These are phyloP conservation scores for Geotrichum macrosporum DNA, from an alignment of 1,139 yeast species.

Conservation along the genomic window DNA sequence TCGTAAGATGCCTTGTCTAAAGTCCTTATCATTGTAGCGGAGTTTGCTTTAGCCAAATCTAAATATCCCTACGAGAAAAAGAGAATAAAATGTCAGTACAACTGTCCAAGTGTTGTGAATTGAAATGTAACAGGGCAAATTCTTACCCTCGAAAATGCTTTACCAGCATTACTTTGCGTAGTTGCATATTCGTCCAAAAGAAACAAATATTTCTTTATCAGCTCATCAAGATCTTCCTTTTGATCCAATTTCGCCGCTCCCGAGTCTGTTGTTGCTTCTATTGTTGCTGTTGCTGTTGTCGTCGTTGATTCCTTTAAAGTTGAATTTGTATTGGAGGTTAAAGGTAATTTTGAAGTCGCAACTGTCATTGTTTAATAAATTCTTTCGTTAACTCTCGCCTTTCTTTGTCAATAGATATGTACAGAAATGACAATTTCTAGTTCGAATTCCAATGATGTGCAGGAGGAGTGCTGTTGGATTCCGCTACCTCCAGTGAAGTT, in stretches of 20 bases:
- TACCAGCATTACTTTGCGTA: slow-evolving; percentile 7
- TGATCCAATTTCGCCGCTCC: neutral
- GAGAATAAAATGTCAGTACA: slow-evolving; percentile 1
- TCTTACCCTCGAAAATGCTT: slow-evolving; percentile 14
- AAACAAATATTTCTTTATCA: slow-evolving; percentile 10
- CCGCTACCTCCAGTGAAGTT: slow-evolving; percentile 7
- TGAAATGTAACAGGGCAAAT: neutral
- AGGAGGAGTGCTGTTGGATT: neutral
- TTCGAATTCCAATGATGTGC: neutral
- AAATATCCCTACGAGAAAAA: slow-evolving; percentile 10
- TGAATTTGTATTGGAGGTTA: neutral
- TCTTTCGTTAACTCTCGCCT: no score
- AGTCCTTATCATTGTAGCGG: slow-evolving; percentile 10
- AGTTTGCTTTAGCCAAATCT: slow-evolving; percentile 18
- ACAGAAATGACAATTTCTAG: neutral
- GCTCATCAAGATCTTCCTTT: slow-evolving; percentile 9
- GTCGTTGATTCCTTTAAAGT: neutral
- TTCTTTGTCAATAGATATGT: neutral
- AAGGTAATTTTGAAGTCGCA: neutral
- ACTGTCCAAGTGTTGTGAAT: neutral
- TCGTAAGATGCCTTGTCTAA: slow-evolving; percentile 6
- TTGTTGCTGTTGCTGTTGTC: neutral
- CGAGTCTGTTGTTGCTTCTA: neutral
- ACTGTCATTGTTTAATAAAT: neutral
- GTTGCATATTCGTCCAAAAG: slow-evolving; percentile 12